phyloP scores from a whole-genome alignment of 805 yeast species.

The Candida hungchunana region DNA sequence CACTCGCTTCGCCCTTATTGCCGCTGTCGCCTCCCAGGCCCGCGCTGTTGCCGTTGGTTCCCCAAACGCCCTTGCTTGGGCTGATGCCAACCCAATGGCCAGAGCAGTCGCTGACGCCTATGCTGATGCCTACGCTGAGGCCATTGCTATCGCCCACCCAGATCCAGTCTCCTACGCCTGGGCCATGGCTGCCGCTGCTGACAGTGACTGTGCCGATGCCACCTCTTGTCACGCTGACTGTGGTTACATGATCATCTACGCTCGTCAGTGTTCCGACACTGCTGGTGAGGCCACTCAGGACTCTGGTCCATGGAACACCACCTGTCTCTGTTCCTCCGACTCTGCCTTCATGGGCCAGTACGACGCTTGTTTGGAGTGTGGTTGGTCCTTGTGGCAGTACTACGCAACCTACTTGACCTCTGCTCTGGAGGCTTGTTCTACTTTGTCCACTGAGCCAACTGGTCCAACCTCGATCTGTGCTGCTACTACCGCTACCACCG shows the following conservation, averaged over 20 bases:
- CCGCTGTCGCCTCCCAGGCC: slow-evolving; percentile 6
- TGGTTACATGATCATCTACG: slow-evolving; percentile 3
- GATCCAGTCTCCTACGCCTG: slow-evolving; percentile 4
- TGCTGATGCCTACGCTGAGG: slow-evolving; percentile 8
- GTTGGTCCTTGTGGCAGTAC: slow-evolving; percentile 32
- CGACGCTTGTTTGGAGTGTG: slow-evolving; percentile 30
- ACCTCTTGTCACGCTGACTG: slow-evolving; percentile 7
- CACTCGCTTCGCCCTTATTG: slow-evolving; percentile 11
- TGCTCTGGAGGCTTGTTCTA: slow-evolving; percentile 8
- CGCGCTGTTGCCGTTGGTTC: slow-evolving; percentile 5
- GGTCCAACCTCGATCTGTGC: slow-evolving; percentile 6
- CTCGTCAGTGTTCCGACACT: slow-evolving; percentile 1
- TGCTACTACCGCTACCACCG: not conserved
- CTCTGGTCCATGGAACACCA: slow-evolving; percentile 4
- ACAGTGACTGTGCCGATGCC: slow-evolving; percentile 15
- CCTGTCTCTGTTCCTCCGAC: slow-evolving; percentile 12
- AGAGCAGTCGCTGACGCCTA: slow-evolving; percentile 7
- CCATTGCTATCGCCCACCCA: slow-evolving; percentile 4
- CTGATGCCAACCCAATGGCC: slow-evolving; percentile 6
- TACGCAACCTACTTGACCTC: slow-evolving; percentile 21
- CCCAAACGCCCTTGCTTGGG: slow-evolving; percentile 7
- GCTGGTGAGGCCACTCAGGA: not conserved
- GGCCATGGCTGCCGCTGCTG: slow-evolving; percentile 2
- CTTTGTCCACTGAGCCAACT: slow-evolving; percentile 9
- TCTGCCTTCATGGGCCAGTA: slow-evolving; percentile 22